Evolutionary conservation across 2,329 filamentous ascomycete species (phyloP).

Genomic region (Pseudocercospora vitis): DNA sequence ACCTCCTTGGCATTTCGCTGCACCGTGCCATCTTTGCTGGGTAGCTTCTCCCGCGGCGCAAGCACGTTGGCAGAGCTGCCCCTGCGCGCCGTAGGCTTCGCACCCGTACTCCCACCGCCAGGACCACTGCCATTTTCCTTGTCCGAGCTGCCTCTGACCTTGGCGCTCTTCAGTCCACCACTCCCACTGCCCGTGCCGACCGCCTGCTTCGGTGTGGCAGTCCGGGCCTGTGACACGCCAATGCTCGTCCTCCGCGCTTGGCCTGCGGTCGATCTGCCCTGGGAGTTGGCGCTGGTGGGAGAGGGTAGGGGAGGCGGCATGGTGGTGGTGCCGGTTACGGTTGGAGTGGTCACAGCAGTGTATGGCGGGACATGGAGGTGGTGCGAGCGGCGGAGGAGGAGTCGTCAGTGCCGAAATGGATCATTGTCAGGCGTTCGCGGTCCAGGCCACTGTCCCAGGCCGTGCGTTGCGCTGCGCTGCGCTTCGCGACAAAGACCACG

Average conservation of each 20-base stretch:
- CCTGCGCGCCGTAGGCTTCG: constrained; percentile 14
- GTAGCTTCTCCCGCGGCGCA: constrained; percentile 28
- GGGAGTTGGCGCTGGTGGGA: constrained; percentile 12
- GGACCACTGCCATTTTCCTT: constrained; percentile 26
- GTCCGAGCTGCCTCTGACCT: constrained; percentile 30
- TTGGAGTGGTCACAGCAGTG: constrained; percentile 3
- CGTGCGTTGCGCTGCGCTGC: background rate
- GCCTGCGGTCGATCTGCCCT: constrained; percentile 12
- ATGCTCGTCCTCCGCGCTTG: constrained; percentile 16
- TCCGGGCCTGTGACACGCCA: constrained; percentile 20
- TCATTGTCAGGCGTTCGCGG: background rate
- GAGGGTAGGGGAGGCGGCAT: constrained; percentile 17
- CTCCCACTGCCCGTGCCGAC: constrained; percentile 16
- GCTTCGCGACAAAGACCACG: no score
- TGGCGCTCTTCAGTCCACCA: constrained; percentile 24
- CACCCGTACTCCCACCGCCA: constrained; percentile 9
- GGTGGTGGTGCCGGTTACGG: constrained; percentile 8
- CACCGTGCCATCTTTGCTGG: constrained; percentile 55
- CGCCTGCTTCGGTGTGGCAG: constrained; percentile 23
- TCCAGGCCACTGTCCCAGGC: background rate
- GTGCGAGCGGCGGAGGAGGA: background rate
- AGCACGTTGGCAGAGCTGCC: constrained; percentile 21
- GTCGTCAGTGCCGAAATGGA: background rate
- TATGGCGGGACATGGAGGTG: constrained; percentile 11
- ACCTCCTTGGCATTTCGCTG: constrained; percentile 72